Base-by-base conservation (phyloP, 805 yeast species). In the Yarrowia sp. region DNA sequence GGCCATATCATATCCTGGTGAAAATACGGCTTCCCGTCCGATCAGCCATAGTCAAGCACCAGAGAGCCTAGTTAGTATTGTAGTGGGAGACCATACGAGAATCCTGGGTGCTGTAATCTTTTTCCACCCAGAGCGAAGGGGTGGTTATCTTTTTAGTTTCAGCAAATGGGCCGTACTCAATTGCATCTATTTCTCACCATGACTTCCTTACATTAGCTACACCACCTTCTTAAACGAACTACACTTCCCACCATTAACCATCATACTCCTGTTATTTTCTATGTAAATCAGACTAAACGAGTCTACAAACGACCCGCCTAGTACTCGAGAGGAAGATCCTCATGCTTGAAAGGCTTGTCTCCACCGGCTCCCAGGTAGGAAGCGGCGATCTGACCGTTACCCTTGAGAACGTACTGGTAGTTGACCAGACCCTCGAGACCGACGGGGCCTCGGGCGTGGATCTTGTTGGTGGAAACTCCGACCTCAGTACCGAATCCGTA, bases 401-500 rank as follows among this genome's bases (percentile, higher is more conserved):
- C 99, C 79, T 90, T 85, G 71, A 95, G 80, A 77, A 92, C 95
- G 77, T 95, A 95, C 79, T 95, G 98, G 79, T 95, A 95, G 74
- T 96, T 91, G 77, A 94, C 97, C 72, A 95, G 83, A 1, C 99
- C 99, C 77, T 95, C 99, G 41, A 95, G 83, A 2, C 99, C 99
- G 42, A 95, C 98, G 15, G 99, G 99, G 1, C 99, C 99, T 75
- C 99, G 85, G 10, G 99, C 97, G 77, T 95, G 99, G 71, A 95
- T 92, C 78, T 95, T 95, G 77, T 94, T 93, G 55, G 99, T 95
- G 61, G 97, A 89, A 70, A 95, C 94, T 43, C 99, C 99, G 16
- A 95, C 99, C 79, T 95, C 99, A 7, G 99, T 89, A 67, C 99
- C 99, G 77, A 96, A 95, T 0, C 99, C 99, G 76, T 94, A 95